Evolutionary conservation across 805 yeast species (phyloP), one percentile per base, ranked within the genome.

Genomic region (Candida silvicultrix): DNA sequence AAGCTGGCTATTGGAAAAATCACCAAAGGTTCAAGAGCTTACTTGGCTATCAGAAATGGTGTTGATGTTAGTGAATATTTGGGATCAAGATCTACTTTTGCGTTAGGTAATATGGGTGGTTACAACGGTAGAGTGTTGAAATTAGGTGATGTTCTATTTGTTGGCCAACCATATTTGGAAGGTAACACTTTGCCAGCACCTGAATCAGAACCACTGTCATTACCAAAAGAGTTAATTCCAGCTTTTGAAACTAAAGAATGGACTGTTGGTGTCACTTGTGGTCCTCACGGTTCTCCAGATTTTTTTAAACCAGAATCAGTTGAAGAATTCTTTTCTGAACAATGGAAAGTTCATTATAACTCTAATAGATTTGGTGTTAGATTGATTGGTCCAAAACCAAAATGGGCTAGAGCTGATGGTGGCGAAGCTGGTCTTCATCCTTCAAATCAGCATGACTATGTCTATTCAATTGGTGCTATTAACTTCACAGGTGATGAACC

Each of bases 401-500:
- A 79, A 60, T 94, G 98, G 99, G 97, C 97, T 12, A 80, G 99
- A 70, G 64, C 75, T 10, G 96, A 89, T 63, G 99, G 98, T 68
- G 99, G 98, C 49, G 96, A 89, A 58, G 99, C 94, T 48, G 99
- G 99, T 47, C 74, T 92, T 60, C 99, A 92, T 70, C 99, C 99
- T 42, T 89, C 97, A n/a, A 92, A 92, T 67, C 90, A 96, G 38
- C 98, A 92, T 63, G 99, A 92, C 70, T 94, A 92, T 61, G 98
- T 92, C 44, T 92, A 92, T 65, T 89, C 98, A 1, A 70, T 89
- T 44, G 98, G 99, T 57, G 98, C 99, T 25, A 84, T 92, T 65
- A 94, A 94, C 68, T 94, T 94, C 65, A 94, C 98, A 32, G 99
- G 99, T 67, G 98, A 94, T 68, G 98, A 92, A 67, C 98, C 98